Evolutionary conservation across 441 rosid genomes (phyloP).

Genomic region (Adansonia gregorii): DNA sequence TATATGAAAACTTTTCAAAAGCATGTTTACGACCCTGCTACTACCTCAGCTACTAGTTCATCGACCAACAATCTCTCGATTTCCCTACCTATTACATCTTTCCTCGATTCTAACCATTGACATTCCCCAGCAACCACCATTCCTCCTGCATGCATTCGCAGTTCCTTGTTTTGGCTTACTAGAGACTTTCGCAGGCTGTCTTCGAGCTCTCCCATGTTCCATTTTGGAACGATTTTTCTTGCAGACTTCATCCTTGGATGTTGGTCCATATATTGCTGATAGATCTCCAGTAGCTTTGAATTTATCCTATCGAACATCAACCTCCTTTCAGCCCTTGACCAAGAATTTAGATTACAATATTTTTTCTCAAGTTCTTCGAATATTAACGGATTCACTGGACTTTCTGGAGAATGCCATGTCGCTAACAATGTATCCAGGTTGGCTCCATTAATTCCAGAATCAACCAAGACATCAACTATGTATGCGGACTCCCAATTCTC

Average conservation of each 20-base stretch:
- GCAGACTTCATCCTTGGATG: conserved; percentile 62
- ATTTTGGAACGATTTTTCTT: conserved; percentile 31
- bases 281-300: conserved; percentile 51
- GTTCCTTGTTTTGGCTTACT: conserved; percentile 42
- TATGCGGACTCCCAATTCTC: conserved; percentile 64
- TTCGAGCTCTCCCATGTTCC: conserved; percentile 48
- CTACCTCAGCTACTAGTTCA: conserved; percentile 63
- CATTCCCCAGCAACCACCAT: conserved; percentile 37
- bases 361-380: conserved; percentile 83
- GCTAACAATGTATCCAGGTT: conserved; percentile 52
- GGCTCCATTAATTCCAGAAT: conserved; percentile 52
- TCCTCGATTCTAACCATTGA: conserved; percentile 64
- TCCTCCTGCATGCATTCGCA: conserved; percentile 41
- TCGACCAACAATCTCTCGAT: conserved; percentile 68
- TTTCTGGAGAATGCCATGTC: conserved; percentile 63
- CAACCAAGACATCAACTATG: conserved; percentile 50
- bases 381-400: conserved; percentile 61
- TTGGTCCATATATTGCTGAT: conserved; percentile 49
- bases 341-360: conserved; percentile 39
- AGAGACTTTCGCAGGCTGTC: conserved; percentile 49
- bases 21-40: conserved; percentile 27
- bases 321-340: conserved; percentile 65
- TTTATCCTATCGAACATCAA: conserved; percentile 74
- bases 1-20: conserved; percentile 32
- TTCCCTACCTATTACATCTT: conserved; percentile 69